Evolutionary conservation across 139 green algal species (phyloP).

Genomic region (Picochlorum sp.): DNA sequence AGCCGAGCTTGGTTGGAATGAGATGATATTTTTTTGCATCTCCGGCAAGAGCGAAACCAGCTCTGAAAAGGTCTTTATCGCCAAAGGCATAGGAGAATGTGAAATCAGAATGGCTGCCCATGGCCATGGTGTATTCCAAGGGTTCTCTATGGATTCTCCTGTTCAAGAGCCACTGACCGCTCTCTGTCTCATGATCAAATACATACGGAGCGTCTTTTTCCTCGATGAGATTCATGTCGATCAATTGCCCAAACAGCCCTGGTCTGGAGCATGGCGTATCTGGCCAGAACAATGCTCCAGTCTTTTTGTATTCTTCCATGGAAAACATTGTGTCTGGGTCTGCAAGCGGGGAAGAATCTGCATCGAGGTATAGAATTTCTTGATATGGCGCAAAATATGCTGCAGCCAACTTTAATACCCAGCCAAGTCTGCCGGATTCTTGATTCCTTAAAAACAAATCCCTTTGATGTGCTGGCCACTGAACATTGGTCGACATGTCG

Average conservation of each 20-base stretch:
- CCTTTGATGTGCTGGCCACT: neutral
- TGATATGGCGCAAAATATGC: slow-evolving; percentile 2
- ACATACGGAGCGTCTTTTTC: neutral
- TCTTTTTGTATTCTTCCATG: neutral
- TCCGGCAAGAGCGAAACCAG: neutral
- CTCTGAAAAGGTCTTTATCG: slow-evolving; percentile 3
- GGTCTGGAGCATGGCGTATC: neutral
- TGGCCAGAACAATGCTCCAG: slow-evolving; percentile 2
- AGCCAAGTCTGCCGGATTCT: neutral
- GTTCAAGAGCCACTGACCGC: slow-evolving; percentile 1
- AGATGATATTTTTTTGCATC: neutral
- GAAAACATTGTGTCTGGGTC: neutral
- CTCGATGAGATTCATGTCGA: neutral
- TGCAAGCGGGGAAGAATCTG: neutral
- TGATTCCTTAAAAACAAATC: neutral
- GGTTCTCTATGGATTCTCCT: slow-evolving; percentile 3
- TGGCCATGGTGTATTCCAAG: neutral
- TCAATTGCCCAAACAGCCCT: neutral
- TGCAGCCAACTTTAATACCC: neutral
- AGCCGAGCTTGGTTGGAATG: neutral
- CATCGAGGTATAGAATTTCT: slow-evolving; percentile 1
- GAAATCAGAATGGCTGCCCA: neutral
- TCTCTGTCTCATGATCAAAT: neutral
- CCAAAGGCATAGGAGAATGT: slow-evolving; percentile 2
- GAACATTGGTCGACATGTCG: neutral